These are phyloP conservation scores for Usnea hakonensis DNA, from an alignment of 495 filamentous ascomycete genomes.

Conservation along the genomic window DNA sequence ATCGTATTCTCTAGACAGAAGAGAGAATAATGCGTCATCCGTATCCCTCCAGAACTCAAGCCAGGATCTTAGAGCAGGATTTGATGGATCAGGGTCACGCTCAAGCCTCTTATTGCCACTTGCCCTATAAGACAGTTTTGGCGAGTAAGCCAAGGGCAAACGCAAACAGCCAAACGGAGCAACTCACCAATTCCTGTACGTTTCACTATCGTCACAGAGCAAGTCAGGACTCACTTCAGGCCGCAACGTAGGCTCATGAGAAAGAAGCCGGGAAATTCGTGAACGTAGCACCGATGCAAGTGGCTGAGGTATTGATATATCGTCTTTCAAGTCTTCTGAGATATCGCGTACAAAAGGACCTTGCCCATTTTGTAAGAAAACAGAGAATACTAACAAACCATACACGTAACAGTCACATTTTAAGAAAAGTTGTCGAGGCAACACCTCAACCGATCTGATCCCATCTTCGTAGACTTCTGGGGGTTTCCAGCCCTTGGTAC, in stretches of 20 bases:
- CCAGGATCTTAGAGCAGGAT: neutral
- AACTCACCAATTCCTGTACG: neutral
- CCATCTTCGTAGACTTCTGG: conserved; percentile 19
- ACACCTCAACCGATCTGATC: neutral
- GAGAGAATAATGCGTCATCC: neutral
- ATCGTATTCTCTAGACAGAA: neutral
- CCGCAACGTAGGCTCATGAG: neutral
- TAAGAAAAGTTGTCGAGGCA: neutral
- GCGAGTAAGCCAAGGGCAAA: neutral
- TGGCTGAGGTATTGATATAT: neutral
- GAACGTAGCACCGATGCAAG: neutral
- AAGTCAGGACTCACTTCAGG: neutral
- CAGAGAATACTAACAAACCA: conserved; percentile 12
- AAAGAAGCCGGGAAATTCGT: neutral
- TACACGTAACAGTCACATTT: conserved; percentile 9
- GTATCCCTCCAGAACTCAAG: neutral
- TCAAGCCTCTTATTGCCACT: neutral
- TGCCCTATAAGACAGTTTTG: neutral
- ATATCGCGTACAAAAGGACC: neutral
- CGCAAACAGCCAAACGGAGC: neutral
- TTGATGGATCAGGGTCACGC: neutral
- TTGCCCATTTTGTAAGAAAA: conserved; percentile 3
- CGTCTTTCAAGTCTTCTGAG: neutral
- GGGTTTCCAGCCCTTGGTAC: conserved; percentile 25
- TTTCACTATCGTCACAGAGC: neutral